A percentile compares a stretch with the other conserved stretches of the same genome.
These are phyloP conservation scores for Arthroderma uncinatum DNA, from an alignment of 2,329 filamentous ascomycete species.

Conservation along the genomic window DNA sequence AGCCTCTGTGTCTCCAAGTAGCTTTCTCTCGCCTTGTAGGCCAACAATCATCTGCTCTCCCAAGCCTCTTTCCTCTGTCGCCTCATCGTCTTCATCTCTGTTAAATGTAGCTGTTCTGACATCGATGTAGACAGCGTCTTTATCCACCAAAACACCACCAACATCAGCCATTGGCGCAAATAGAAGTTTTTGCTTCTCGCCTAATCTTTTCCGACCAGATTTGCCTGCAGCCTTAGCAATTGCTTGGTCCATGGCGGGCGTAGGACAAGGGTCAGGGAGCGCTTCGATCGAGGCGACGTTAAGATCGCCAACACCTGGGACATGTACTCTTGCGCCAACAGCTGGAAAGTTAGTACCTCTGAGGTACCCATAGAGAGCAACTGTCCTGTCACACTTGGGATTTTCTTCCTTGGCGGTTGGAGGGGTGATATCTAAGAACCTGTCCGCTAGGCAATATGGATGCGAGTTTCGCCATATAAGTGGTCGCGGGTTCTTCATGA, in stretches of 20 bases:
- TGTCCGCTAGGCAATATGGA: slow-evolving; percentile 85
- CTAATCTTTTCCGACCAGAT: slow-evolving; percentile 64
- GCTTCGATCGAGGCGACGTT: slow-evolving; percentile 73
- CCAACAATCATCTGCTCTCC: slow-evolving; percentile 91
- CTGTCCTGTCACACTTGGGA: slow-evolving; percentile 75
- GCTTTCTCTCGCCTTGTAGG: slow-evolving; percentile 67
- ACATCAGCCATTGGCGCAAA: slow-evolving; percentile 98
- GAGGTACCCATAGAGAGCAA: slow-evolving; percentile 87
- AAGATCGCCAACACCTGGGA: slow-evolving; percentile 85
- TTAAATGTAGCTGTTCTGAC: slow-evolving; percentile 62
- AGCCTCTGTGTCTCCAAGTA: slow-evolving; percentile 71
- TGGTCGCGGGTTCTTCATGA: slow-evolving; percentile 99
- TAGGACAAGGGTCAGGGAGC: slow-evolving; percentile 88
- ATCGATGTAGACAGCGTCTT: slow-evolving; percentile 88
- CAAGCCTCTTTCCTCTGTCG: slow-evolving; percentile 65
- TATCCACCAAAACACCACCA: slow-evolving; percentile 88
- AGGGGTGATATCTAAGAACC: slow-evolving; percentile 88
- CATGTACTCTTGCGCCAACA: slow-evolving; percentile 73
- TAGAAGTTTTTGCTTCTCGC: slow-evolving; percentile 92
- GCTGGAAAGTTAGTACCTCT: slow-evolving; percentile 89
- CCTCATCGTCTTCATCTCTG: slow-evolving; percentile 47
- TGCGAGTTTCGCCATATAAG: slow-evolving; percentile 93
- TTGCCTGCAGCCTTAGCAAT: slow-evolving; percentile 76
- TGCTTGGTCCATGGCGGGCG: slow-evolving; percentile 79
- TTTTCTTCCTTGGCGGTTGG: slow-evolving; percentile 84